These are phyloP conservation scores for Diutina siamensis DNA, from an alignment of 1,139 yeast genomes.

Conservation along the genomic window DNA sequence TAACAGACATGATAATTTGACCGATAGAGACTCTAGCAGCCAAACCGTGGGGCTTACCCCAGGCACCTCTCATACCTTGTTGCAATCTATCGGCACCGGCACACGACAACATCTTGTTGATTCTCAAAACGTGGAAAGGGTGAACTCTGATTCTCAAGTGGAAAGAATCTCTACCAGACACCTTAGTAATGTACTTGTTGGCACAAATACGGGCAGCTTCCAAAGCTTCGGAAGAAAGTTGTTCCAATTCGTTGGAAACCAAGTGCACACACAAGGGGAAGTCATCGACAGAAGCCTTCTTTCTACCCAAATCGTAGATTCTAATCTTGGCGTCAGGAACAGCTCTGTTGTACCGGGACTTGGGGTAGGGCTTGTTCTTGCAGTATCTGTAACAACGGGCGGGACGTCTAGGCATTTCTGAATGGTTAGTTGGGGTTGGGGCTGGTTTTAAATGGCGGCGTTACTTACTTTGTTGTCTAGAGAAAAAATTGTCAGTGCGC, in stretches of 20 bases:
- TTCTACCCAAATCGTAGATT: constrained; percentile 98
- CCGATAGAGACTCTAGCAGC: constrained; percentile 99
- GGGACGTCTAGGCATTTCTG: constrained; percentile 99
- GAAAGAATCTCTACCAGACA: constrained; percentile 98
- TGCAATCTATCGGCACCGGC: constrained; percentile 99
- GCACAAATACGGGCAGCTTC: constrained; percentile 99
- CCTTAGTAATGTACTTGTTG: constrained; percentile 96
- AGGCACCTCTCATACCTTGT: constrained; percentile 99
- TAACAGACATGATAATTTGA: constrained; percentile 94
- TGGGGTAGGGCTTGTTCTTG: constrained; percentile 99
- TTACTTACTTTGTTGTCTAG: neutral
- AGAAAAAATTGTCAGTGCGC: neutral
- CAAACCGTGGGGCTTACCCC: constrained; percentile 99
- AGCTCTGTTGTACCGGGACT: constrained; percentile 99
- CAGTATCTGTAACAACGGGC: constrained; percentile 99
- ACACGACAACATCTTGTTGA: constrained; percentile 99
- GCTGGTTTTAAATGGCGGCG: neutral
- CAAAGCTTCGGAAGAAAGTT: constrained; percentile 97
- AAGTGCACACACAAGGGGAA: constrained; percentile 99
- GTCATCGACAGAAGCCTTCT: constrained; percentile 98
- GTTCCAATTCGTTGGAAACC: constrained; percentile 98
- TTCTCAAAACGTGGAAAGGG: constrained; percentile 99
- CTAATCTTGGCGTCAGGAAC: constrained; percentile 99
- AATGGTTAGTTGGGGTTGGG: neutral
- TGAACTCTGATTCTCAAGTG: constrained; percentile 99